phyloP scores from a whole-genome alignment of 345 rosid genomes.

The Conringia planisiliqua region DNA sequence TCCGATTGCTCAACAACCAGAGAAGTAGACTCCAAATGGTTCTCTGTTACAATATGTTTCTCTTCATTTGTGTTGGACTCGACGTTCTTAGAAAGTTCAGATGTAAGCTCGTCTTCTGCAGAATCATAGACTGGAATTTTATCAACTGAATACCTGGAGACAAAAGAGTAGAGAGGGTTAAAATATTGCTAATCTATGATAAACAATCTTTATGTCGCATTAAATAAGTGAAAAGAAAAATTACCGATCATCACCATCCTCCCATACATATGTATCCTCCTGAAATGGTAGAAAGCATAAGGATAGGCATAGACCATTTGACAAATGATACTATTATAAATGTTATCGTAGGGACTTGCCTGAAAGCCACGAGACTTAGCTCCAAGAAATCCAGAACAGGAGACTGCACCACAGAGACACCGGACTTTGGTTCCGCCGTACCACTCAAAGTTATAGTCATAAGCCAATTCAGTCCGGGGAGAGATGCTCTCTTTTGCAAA shows the following conservation, averaged over 20 bases:
- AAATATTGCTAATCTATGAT: not conserved
- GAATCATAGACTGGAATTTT: conserved; percentile 91
- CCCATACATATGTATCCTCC: conserved; percentile 98
- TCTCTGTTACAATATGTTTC: conserved; percentile 33
- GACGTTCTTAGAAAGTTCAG: conserved; percentile 46
- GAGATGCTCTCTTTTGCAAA: conserved; percentile 82
- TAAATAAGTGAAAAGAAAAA: not conserved
- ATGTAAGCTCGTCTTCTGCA: conserved; percentile 83
- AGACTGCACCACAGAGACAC: conserved; percentile 84
- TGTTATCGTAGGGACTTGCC: conserved; percentile 39
- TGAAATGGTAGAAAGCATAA: conserved; percentile 27
- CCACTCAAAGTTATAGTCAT: conserved; percentile 96
- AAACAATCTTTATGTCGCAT: not conserved
- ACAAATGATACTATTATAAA: not conserved
- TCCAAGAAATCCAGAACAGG: conserved; percentile 93
- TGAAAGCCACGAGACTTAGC: conserved; percentile 99
- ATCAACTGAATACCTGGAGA: conserved; percentile 79
- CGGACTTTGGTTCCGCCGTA: conserved; percentile 97
- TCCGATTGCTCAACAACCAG: conserved; percentile 38
- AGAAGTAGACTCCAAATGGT: conserved; percentile 41
- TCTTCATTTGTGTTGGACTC: conserved; percentile 33
- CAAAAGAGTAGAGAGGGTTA: not conserved
- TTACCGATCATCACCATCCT: conserved; percentile 90
- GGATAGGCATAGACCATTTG: not conserved
- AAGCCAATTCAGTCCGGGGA: conserved; percentile 64